These are phyloP conservation scores for Streptanthus diversifolius DNA, from an alignment of 345 rosid species.

Conservation along the genomic window DNA sequence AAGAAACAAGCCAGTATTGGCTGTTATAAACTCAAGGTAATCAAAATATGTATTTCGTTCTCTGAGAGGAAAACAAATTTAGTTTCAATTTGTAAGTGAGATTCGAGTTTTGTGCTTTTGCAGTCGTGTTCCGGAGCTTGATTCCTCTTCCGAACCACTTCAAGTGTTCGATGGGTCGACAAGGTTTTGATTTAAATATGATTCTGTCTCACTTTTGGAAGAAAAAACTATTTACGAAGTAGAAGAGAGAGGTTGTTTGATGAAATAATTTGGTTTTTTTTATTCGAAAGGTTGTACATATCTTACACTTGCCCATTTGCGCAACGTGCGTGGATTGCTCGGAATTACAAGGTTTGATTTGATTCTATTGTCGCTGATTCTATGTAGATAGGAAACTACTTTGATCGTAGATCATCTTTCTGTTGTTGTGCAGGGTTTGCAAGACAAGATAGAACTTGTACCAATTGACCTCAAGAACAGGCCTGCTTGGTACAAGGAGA, in stretches of 20 bases:
- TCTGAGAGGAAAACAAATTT: neutral
- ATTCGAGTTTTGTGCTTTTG: neutral
- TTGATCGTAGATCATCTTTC: neutral
- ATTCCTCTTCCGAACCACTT: conserved; percentile 63
- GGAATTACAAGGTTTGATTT: conserved; percentile 62
- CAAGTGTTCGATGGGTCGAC: conserved; percentile 75
- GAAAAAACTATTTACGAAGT: neutral
- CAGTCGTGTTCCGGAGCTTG: conserved; percentile 51
- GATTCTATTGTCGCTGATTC: neutral
- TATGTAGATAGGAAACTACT: neutral
- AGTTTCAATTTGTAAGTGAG: neutral
- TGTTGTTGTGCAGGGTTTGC: conserved; percentile 55
- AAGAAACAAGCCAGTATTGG: neutral
- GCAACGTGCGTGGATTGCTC: conserved; percentile 90
- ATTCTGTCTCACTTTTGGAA: neutral
- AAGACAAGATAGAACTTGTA: conserved; percentile 65
- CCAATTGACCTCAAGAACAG: conserved; percentile 69
- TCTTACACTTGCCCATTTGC: conserved; percentile 66
- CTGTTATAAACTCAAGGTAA: conserved; percentile 16
- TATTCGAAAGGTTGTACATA: conserved; percentile 58
- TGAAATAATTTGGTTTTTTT: neutral
- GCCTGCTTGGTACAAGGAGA: conserved; percentile 90
- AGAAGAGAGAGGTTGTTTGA: neutral
- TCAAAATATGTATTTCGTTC: neutral
- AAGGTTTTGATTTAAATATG: conserved; percentile 39